Evolutionary conservation across 768 basidiomycete genomes (phyloP), one percentile per base, ranked within the genome.

Genomic region (Zangia roseola): DNA sequence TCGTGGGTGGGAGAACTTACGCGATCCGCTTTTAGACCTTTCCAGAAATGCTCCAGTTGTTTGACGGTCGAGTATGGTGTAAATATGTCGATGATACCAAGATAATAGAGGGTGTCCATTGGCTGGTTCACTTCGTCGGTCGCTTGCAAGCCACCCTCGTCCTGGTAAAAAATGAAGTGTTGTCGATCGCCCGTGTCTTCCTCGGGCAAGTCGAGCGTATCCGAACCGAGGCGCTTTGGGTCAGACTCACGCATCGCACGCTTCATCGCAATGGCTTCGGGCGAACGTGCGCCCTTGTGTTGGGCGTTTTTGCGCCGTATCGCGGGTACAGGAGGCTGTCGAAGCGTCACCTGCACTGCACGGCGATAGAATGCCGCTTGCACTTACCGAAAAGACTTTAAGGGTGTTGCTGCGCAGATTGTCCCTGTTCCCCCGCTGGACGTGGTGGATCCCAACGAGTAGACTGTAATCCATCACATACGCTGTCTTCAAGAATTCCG

Each of bases 401-500:
- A 98, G 77, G 40, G 91, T 94, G 60, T 90, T 94, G 58, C 87
- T 83, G 57, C 97, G 79, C 34, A 98, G 72, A 56, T 95, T 94
- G 57, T 99, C 95, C 59, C 81, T 77, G 65, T 98, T 98, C 2
- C 95, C 97, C 35, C 94, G 73, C 56, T 76, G 79, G 82, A 94
- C 84, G 60, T 86, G 88, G 70, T 99, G 97, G 40, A 97, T 91
- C 2, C 97, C 97, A 14, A 98, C 84, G 37, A 99, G 78, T 21
- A 99, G 72, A 55, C 88, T 91, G 66, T 99, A 98, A 68, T 98
- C 97, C 94, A 98, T 97, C 47, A 99, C 94, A 37, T 82, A 72
- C 17, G 97, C 75, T 55, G 70, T 68, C 70, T 88, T 88, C 66
- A 99, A 68, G 56, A 97, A 82, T 69, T 91, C 91, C 19, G 85